phyloP scores from a whole-genome alignment of 1,284 basidiomycete genomes.

The Sporisorium scitamineum region DNA sequence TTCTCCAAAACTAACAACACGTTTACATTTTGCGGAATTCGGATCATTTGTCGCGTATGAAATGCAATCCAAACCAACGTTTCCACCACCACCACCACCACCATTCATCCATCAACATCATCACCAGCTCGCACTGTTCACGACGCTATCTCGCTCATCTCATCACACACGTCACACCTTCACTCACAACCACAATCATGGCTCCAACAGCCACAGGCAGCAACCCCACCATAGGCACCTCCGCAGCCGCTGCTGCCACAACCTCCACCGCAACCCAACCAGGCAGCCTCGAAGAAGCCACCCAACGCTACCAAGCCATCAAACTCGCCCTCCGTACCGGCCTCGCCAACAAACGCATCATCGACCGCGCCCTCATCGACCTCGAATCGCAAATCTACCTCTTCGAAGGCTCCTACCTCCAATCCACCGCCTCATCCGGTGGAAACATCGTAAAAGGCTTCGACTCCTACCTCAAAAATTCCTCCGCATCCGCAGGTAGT shows the following conservation, averaged over 20 bases:
- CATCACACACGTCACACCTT: no score
- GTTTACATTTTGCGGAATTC: not conserved
- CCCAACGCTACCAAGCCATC: constrained; percentile 55
- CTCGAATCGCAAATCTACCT: constrained; percentile 68
- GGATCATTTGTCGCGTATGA: not conserved
- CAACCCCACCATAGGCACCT: not conserved
- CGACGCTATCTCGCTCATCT: no score
- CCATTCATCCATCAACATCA: not conserved
- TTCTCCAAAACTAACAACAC: no score
- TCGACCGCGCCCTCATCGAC: constrained; percentile 63
- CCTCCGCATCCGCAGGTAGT: constrained; percentile 5
- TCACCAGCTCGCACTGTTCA: not conserved
- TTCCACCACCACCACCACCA: constrained; percentile 3
- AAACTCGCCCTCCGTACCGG: constrained; percentile 54
- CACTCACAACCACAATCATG: constrained; percentile 14
- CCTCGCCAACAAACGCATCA: constrained; percentile 58
- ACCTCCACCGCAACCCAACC: constrained; percentile 9
- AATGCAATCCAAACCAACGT: not conserved
- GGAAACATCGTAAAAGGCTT: constrained; percentile 69
- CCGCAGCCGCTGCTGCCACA: not conserved
- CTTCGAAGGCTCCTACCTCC: constrained; percentile 67
- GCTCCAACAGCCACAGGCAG: constrained; percentile 34
- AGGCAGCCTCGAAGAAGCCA: constrained; percentile 61
- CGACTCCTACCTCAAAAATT: constrained; percentile 64
- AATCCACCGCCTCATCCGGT: constrained; percentile 61